Evolutionary conservation across 352 stramenopile genomes (phyloP).

Genomic region (Paralagenidium karlingii): DNA sequence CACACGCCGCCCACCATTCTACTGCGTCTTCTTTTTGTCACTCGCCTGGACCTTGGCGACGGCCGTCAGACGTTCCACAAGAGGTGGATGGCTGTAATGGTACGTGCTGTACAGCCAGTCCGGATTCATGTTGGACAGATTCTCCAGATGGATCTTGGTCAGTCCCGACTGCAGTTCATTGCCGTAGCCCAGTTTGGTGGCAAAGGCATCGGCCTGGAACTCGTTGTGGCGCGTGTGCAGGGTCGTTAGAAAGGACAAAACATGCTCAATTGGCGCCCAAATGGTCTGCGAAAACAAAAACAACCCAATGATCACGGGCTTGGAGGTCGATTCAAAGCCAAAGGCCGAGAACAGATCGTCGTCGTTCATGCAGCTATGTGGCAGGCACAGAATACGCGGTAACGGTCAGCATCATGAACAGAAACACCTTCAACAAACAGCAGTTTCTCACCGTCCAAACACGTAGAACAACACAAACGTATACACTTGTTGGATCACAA

Average conservation of each 20-base stretch:
- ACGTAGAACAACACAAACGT: slow-evolving; percentile 64
- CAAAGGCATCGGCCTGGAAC: slow-evolving; percentile 90
- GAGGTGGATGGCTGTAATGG: slow-evolving; percentile 95
- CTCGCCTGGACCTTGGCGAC: slow-evolving; percentile 36
- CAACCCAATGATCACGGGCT: slow-evolving; percentile 71
- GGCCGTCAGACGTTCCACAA: slow-evolving; percentile 92
- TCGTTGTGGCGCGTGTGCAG: slow-evolving; percentile 70
- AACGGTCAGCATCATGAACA: not conserved
- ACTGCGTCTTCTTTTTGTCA: slow-evolving; percentile 60
- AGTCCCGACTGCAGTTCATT: slow-evolving; percentile 88
- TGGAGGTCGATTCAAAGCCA: slow-evolving; percentile 30
- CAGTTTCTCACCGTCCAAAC: slow-evolving; percentile 67
- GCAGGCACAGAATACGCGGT: not conserved
- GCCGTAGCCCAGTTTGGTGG: slow-evolving; percentile 85
- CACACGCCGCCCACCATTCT: no score
- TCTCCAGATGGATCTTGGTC: slow-evolving; percentile 96
- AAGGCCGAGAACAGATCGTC: slow-evolving; percentile 63
- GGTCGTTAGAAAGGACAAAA: slow-evolving; percentile 62
- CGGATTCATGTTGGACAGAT: slow-evolving; percentile 94
- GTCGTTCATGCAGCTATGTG: slow-evolving; percentile 47
- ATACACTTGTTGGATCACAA: slow-evolving; percentile 89
- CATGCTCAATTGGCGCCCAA: slow-evolving; percentile 70
- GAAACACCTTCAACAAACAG: not conserved
- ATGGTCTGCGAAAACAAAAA: slow-evolving; percentile 75
- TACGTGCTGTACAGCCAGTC: slow-evolving; percentile 92